These are phyloP conservation scores for Tephrocybe rancida DNA, from an alignment of 768 basidiomycete genomes.

Conservation along the genomic window DNA sequence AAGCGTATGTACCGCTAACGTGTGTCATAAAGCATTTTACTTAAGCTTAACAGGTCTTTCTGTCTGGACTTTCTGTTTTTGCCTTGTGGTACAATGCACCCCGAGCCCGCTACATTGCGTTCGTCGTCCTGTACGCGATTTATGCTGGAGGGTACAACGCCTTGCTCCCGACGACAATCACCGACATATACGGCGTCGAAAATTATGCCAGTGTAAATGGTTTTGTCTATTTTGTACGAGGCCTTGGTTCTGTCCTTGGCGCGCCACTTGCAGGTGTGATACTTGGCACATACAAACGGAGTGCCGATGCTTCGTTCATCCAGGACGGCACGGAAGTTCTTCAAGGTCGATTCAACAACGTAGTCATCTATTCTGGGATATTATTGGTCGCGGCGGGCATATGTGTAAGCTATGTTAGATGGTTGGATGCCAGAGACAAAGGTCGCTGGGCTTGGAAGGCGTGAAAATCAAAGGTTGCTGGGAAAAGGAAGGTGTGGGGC, in stretches of 20 bases:
- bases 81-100: constrained; percentile 44
- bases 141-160: constrained; percentile 48
- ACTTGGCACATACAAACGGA: constrained; percentile 31
- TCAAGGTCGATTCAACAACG: constrained; percentile 34
- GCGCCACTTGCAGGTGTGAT: constrained; percentile 45
- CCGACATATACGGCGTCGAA: constrained; percentile 44
- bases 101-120: constrained; percentile 38
- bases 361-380: constrained; percentile 38
- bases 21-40: no score
- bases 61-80: constrained; percentile 40
- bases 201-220: constrained; percentile 45
- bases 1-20: constrained; percentile 28
- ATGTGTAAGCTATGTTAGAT: constrained; percentile 43
- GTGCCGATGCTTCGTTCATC: constrained; percentile 11
- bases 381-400: constrained; percentile 36
- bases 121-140: constrained; percentile 43
- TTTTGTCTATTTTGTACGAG: constrained; percentile 43
- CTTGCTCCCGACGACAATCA: constrained; percentile 43
- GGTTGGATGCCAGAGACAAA: constrained; percentile 42
- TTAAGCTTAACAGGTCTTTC: constrained; percentile 30
- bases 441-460: constrained; percentile 43
- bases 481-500: no score
- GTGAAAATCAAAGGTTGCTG: constrained; percentile 20
- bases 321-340: constrained; percentile 11
- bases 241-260: constrained; percentile 40